phyloP scores from a whole-genome alignment of 148 eudicot genomes.

The Vaccinium macrocarpon region DNA sequence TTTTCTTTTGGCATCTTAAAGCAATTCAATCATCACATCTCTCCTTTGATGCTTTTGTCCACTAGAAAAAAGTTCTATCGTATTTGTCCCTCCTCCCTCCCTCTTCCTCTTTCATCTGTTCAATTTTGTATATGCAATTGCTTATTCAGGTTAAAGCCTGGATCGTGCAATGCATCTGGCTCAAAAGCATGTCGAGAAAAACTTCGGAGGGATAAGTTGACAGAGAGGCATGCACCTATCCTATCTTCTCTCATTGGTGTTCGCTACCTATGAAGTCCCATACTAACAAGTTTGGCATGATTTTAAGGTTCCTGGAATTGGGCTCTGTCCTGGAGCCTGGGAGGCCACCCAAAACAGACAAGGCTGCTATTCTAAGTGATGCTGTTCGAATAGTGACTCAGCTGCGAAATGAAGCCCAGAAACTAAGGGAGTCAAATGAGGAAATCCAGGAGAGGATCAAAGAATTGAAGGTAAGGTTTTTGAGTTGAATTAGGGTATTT shows the following conservation, averaged over 20 bases:
- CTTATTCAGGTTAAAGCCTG: constrained; percentile 31
- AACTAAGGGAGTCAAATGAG: constrained; percentile 41
- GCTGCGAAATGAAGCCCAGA: constrained; percentile 47
- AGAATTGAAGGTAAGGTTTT: constrained; percentile 49
- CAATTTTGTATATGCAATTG: neutral
- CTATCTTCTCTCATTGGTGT: neutral
- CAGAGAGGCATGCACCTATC: constrained; percentile 32
- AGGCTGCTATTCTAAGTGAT: constrained; percentile 50
- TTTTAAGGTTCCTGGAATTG: constrained; percentile 54
- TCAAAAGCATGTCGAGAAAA: constrained; percentile 57
- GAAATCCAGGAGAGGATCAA: constrained; percentile 47
- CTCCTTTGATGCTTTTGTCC: neutral
- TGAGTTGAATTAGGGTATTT: neutral
- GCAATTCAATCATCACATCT: neutral
- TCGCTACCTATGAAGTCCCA: neutral
- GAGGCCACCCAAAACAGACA: constrained; percentile 55
- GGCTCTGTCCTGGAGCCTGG: constrained; percentile 55
- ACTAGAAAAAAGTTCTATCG: neutral
- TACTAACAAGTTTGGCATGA: neutral
- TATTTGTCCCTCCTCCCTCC: neutral
- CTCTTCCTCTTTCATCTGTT: neutral
- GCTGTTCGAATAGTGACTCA: constrained; percentile 58
- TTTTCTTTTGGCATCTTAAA: neutral
- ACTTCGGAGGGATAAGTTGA: constrained; percentile 38
- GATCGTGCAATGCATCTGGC: constrained; percentile 28